phyloP scores from a whole-genome alignment of 495 filamentous ascomycete genomes.

The Tuber borchii region DNA sequence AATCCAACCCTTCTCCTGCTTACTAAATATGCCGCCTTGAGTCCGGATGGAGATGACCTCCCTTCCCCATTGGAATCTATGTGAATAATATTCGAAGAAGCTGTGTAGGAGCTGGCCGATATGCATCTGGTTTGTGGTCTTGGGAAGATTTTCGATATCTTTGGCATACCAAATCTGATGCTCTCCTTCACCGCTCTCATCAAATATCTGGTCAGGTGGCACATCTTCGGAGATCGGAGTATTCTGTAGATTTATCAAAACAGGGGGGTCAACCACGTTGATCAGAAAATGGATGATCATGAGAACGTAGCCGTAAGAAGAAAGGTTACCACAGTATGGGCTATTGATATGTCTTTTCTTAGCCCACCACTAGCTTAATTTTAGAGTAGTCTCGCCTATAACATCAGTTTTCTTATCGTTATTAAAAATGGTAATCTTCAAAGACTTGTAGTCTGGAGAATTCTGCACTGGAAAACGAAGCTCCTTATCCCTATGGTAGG shows the following conservation, averaged over 20 bases:
- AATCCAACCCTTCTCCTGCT: slow-evolving; percentile 70
- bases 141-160: slow-evolving; percentile 16
- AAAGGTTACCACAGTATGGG: slow-evolving; percentile 72
- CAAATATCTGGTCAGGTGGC: slow-evolving; percentile 24
- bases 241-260: slow-evolving; percentile 71
- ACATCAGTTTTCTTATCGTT: slow-evolving; percentile 95
- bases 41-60: slow-evolving; percentile 68
- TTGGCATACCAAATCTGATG: slow-evolving; percentile 39
- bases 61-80: slow-evolving; percentile 62
- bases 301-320: slow-evolving; percentile 80
- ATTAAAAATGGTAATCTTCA: slow-evolving; percentile 95
- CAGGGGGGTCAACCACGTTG: slow-evolving; percentile 67
- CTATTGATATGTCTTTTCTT: slow-evolving; percentile 72
- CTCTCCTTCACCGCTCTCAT: slow-evolving; percentile 36
- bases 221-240: slow-evolving; percentile 25
- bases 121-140: slow-evolving; percentile 22
- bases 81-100: slow-evolving; percentile 77
- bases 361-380: slow-evolving; percentile 64
- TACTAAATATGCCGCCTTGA: slow-evolving; percentile 58
- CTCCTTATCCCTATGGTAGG: slow-evolving; percentile 76
- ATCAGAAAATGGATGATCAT: slow-evolving; percentile 89
- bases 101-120: slow-evolving; percentile 61
- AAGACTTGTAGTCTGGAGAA: slow-evolving; percentile 84
- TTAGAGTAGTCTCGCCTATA: slow-evolving; percentile 87
- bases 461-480: slow-evolving; percentile 93